Base-by-base conservation (phyloP, 2,329 filamentous ascomycete species). In the Trichoderma aggressivum region DNA sequence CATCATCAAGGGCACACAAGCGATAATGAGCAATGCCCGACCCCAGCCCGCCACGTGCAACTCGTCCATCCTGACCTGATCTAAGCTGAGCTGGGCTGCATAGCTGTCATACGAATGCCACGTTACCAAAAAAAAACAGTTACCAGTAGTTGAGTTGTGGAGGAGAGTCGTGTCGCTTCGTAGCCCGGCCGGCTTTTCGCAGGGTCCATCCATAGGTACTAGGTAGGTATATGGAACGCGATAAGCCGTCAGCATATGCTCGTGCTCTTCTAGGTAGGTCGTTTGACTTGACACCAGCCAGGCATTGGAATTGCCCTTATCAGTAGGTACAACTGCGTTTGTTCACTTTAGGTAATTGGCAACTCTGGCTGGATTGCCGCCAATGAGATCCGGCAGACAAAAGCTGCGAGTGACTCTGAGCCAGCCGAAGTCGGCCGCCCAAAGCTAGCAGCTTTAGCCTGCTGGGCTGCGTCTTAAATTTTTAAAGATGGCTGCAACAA, bases 351-450 rank as follows among this genome's bases (percentile, higher is more conserved):
- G 47, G 50, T 70, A 70, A 70, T 64, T 56, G 50, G 47, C 32
- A 21, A 58, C 14, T 18, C 6, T 47, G 43, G 18, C 7, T 21
- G 43, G 43, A 18, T 47, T 47, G 62, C 61, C 72, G 39, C 73
- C 73, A 74, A 72, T 73, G 21, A 63, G 56, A 43, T 65, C 50
- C 34, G 36, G 50, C 34, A 67, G 21, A 47, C n/a, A 26, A 30
- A 26, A 43, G 24, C 53, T 65, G 67, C 21, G 59, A 53, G 60
- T 62, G 65, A 68, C 65, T 68, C 65, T 66, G 59, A 61, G 50
- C 60, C 10, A 66, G 74, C 74, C 74, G 74, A 75, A 73, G 74
- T 75, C 74, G 74, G 74, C 74, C 72, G 50, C 47, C 34, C 30
- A 39, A 24, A 58, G 69, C 61, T 66, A 62, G 30, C 18, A 16